These are phyloP conservation scores for Porodaedalea pini DNA, from an alignment of 1,284 basidiomycete species.

Conservation along the genomic window DNA sequence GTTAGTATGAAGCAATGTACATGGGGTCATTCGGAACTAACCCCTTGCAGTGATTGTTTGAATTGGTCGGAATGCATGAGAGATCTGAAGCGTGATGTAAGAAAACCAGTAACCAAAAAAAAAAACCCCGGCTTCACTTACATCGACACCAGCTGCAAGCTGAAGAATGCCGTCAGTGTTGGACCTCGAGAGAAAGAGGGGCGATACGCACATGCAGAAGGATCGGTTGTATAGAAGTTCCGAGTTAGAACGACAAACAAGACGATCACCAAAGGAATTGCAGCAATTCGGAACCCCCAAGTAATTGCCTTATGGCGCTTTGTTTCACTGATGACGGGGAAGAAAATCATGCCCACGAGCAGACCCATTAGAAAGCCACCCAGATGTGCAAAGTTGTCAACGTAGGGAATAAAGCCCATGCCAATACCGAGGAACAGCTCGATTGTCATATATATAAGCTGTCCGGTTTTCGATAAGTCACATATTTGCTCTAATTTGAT, in stretches of 20 bases:
- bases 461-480: background rate
- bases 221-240: conserved; percentile 89
- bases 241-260: conserved; percentile 79
- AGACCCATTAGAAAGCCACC: conserved; percentile 84
- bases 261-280: conserved; percentile 71
- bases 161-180: conserved; percentile 23
- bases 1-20: background rate
- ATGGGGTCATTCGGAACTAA: conserved; percentile 25
- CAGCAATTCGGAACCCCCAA: conserved; percentile 70
- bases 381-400: conserved; percentile 80
- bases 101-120: background rate
- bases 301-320: conserved; percentile 71
- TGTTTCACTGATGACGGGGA: conserved; percentile 84
- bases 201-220: conserved; percentile 61
- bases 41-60: conserved; percentile 80
- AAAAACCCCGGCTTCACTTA: background rate
- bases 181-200: background rate
- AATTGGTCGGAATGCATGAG: conserved; percentile 77
- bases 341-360: conserved; percentile 76
- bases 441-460: conserved; percentile 79
- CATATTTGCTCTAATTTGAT: background rate
- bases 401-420: conserved; percentile 79
- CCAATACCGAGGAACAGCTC: conserved; percentile 84
- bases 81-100: conserved; percentile 39
- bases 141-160: conserved; percentile 88